phyloP scores from a whole-genome alignment of 1,139 yeast genomes.

The Blastobotrys proliferans region DNA sequence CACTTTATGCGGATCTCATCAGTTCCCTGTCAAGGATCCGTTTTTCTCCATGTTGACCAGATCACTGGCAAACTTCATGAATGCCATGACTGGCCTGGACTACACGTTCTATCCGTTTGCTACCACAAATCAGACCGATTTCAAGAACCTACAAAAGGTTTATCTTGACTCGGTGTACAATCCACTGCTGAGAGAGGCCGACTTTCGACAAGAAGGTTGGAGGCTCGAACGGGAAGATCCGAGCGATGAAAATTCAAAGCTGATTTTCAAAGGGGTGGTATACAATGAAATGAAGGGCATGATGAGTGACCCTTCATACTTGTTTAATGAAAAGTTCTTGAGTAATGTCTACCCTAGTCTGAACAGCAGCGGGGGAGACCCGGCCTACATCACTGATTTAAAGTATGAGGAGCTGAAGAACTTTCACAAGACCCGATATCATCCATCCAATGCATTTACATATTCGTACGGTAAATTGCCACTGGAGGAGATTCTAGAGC shows the following conservation, averaged over 20 bases:
- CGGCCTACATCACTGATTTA: constrained; percentile 68
- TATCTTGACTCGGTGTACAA: constrained; percentile 83
- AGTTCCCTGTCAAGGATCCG: constrained; percentile 93
- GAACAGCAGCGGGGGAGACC: constrained; percentile 95
- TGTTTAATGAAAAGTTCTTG: constrained; percentile 78
- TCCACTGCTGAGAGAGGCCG: constrained; percentile 73
- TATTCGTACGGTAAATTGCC: constrained; percentile 84
- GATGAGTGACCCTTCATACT: constrained; percentile 81
- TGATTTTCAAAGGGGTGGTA: constrained; percentile 89
- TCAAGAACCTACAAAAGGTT: constrained; percentile 76
- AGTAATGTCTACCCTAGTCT: constrained; percentile 81
- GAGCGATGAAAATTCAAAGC: constrained; percentile 51
- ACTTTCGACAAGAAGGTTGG: constrained; percentile 98
- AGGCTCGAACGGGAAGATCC: constrained; percentile 73
- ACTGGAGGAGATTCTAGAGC: constrained; percentile 55
- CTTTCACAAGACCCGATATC: constrained; percentile 72
- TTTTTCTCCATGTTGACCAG: constrained; percentile 95
- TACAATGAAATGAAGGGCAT: constrained; percentile 99
- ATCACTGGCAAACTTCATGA: constrained; percentile 88
- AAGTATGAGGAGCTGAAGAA: constrained; percentile 69
- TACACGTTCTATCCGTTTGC: constrained; percentile 95
- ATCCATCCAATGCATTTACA: constrained; percentile 84
- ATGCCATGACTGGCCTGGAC: constrained; percentile 98
- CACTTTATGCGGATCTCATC: constrained; percentile 86
- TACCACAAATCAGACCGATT: constrained; percentile 82